Evolutionary conservation across 768 basidiomycete genomes (phyloP), one percentile per base, ranked within the genome.

Genomic region (Termitomyces sp.): DNA sequence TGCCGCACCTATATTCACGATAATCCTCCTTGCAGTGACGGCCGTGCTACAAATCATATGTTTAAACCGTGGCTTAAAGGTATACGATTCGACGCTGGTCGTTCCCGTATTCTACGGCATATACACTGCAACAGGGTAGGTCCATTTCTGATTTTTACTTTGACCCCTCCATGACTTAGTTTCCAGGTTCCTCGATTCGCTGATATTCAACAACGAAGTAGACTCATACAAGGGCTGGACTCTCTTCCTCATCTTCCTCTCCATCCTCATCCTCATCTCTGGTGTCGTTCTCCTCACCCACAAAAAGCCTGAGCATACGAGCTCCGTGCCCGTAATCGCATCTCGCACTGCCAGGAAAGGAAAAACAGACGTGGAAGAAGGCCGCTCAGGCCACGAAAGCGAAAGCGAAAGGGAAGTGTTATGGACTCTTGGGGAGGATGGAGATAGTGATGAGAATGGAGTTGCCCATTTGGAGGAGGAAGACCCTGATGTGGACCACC

Each of bases 71-170:
- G 95, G 90, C 6, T 78, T 96, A n/a, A 86, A 86, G 67, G 87
- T 91, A 9, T 95, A 95, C 65, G 95, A 94, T 67, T 92, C 90
- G 18, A 93, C 91, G 0, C 73, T 97, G 0, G 93, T 97, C 18
- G 95, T 97, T 0, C 95, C 96, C 0, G 88, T 95, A 14, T 97
- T 98, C 70, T 98, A 96, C 69, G 93, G 93, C 10, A 86, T 94
- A 10, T 95, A 95, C 68, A 95, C 93, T 0, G 89, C 89, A 2
- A 80, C 83, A 26, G 91, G 92, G 84, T 91, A 69, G 48, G 81
- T 73, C 13, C 30, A 32, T 43, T 35, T 41, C 9, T 32, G 36
- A 30, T 30, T 4, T 50, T 40, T n/a, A n/a, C 55, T 18, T 23
- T 32, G 36, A 10, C 30, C 38, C 41, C 10, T 7, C 26, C 40